Base-by-base conservation (phyloP, 371 early-diverging fungal genomes). In the Sporodiniella umbellata region DNA sequence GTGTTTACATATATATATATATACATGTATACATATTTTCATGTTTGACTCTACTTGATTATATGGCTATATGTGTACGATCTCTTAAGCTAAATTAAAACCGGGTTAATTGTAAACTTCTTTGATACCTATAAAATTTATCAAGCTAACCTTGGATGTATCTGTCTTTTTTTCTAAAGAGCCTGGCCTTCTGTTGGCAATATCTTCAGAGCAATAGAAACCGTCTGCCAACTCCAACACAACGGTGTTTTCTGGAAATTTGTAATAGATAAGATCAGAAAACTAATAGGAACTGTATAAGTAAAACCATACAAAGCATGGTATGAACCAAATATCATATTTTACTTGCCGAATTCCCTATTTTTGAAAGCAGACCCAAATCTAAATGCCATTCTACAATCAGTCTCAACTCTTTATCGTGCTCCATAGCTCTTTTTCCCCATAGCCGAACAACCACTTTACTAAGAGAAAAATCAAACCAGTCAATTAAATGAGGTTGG, bases 61-160 rank as follows among this genome's bases (percentile, higher is more conserved):
- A 80, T 72, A 23, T 70, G 59, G 18, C 77, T 73, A 46, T 77
- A 79, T 0, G 75, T 78, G 45, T 80, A 82, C 8, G 83, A 82
- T 31, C 68, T 65, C 43, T 69, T 73, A 12, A 33, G 53, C 72
- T 70, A 56, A n/a, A 35, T 6, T 5, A 8, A 35, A 14, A 14
- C 8, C 45, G 17, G 8, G 26, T 15, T 14, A 33, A 22, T 15
- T 2, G 25, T 43, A 61, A 66, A 62, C 37, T 53, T 58, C 24
- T 24, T 45, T 31, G 45, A 31, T 8, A 47, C 61, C 1, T 56
- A 56, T 33, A 45, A 31, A n/a, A 64, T 51, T 56, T 56, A 56
- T 48, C 31, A 48, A 22, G 59, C 58, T 33, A 19, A 19, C 21
- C 31, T 18, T n/a, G 17, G 35, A 3, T 50, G 19, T 19, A 18